These are phyloP conservation scores for Graphilbum ipis-grandicollis DNA, from an alignment of 2,329 filamentous ascomycete species.

Conservation along the genomic window DNA sequence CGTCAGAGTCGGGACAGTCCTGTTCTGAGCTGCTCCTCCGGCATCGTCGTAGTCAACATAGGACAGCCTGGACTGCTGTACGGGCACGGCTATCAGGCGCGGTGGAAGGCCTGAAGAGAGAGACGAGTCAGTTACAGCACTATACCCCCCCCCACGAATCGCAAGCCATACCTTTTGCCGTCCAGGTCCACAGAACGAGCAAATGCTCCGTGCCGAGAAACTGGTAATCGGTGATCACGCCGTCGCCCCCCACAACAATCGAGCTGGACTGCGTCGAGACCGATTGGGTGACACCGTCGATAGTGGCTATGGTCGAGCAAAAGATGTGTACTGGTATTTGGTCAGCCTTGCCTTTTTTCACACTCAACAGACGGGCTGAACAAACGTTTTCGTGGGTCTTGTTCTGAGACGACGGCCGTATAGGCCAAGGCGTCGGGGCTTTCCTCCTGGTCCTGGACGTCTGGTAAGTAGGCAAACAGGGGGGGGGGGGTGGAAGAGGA, in stretches of 20 bases:
- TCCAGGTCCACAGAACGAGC: slow-evolving; percentile 38
- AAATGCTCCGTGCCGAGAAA: slow-evolving; percentile 48
- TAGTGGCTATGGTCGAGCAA: slow-evolving; percentile 29
- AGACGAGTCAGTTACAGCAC: not conserved
- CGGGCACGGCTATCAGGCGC: slow-evolving; percentile 6
- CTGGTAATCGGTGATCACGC: slow-evolving; percentile 42
- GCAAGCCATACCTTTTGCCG: not conserved
- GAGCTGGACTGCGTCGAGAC: slow-evolving; percentile 20
- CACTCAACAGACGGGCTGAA: no score
- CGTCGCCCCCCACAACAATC: slow-evolving; percentile 21
- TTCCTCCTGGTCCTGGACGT: slow-evolving; percentile 15
- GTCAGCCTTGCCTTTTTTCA: slow-evolving; percentile 10
- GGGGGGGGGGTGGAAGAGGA: no score
- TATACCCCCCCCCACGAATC: not conserved
- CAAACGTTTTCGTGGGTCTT: slow-evolving; percentile 17
- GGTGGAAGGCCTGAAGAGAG: slow-evolving; percentile 3
- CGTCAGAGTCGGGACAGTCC: not conserved
- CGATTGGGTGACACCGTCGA: slow-evolving; percentile 40
- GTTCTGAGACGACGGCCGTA: slow-evolving; percentile 11
- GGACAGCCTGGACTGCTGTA: slow-evolving; percentile 2
- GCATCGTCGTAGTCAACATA: slow-evolving; percentile 1
- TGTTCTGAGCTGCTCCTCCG: not conserved
- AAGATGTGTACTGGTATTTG: slow-evolving; percentile 37
- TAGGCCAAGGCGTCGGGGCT: slow-evolving; percentile 19
- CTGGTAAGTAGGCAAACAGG: no score